Evolutionary conservation across 78 protist species (phyloP), one percentile per base, ranked within the genome.

Genomic region (Dictyostelium intermedium): DNA sequence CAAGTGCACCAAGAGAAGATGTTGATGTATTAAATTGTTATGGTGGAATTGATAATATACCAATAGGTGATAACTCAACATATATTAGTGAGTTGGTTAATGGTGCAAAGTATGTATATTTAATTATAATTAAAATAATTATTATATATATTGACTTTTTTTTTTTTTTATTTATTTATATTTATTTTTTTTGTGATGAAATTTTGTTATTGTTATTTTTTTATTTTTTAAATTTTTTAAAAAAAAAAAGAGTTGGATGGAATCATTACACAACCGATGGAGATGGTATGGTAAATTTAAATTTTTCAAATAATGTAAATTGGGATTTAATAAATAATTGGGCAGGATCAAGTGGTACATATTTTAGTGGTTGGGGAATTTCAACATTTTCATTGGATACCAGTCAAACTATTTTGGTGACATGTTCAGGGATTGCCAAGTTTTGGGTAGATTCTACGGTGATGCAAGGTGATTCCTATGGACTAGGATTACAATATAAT

Each of bases 1-100:
- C 93, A 89, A 30, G 53, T 1, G 80, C 93, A n/a, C 87, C 85
- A 50, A 78, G 95, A 43, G 95, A 91, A 72, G 80, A 77, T 77
- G 89, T 66, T n/a, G 95, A 91, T 91, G 83, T 82, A 7, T 34
- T 91, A 34, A 66, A 69, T 60, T 87, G 89, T 23, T 91, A 82
- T 72, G 95, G 95, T 32, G 89, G 89, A 18, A 91, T 91, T 27
- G 50, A 30, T 27, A 43, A 43, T 23, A 91, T 91, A 27, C 95
- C 95, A 56, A 23, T 78, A 23, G 95, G 43, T 45, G 95, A 82
- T 73, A 56, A 78, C 8, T 35, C 82, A 20, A 79, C 87, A 5
- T 91, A 91, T 66, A 87, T 87, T 7, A 43, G 87, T 30, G 95
- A 91, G 18, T 47, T 91, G 0, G 63, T 74, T 3, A 45, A 50